Base-by-base conservation (phyloP, 163 green algal genomes). In the Coccomyxa subellipsoidea region DNA sequence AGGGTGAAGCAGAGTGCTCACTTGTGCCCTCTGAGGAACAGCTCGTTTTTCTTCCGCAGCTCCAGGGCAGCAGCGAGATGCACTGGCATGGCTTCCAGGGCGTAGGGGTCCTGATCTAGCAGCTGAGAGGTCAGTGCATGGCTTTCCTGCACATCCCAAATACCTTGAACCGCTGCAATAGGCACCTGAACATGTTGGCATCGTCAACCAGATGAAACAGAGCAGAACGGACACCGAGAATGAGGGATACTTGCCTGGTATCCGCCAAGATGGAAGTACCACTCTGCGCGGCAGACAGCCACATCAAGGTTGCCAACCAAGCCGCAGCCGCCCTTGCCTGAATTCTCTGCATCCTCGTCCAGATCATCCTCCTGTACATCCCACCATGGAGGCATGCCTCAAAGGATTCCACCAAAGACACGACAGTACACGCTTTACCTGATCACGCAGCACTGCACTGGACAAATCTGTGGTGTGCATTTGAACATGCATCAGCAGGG, bases 21-120 rank as follows among this genome's bases (percentile, higher is more conserved):
- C 82, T 69, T 83, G 81, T 93, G 90, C 0, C 40, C 86, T 21
- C 84, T 78, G n/a, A 93, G 81, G 82, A 97, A 97, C 6, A 98
- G 89, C 82, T 99, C 95, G 75, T 95, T 94, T 84, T 96, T 97
- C 38, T 91, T 90, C 21, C 89, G 81, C 69, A 99, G 90, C 81
- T 96, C 87, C 83, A 98, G 81, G 0, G 89, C 89, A 1, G 90
- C 88, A 7, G 93, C 90, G 38, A 98, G 80, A 87, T 98, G 92
- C 12, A 93, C 81, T 0, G 93, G 90, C 36, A 96, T 80, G 31
- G 80, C 87, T 54, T 83, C 76, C 9, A 84, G 38, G 31, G 92
- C 90, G 78, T 93, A 94, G 0, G 93, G 89, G 83, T 97, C 92
- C 7, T 78, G 80, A 15, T 91, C 81, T 70, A 98, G 86, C 4